Conservation (phyloP, 805 yeast species). For the Saccharomycopsis sp. region DNA sequence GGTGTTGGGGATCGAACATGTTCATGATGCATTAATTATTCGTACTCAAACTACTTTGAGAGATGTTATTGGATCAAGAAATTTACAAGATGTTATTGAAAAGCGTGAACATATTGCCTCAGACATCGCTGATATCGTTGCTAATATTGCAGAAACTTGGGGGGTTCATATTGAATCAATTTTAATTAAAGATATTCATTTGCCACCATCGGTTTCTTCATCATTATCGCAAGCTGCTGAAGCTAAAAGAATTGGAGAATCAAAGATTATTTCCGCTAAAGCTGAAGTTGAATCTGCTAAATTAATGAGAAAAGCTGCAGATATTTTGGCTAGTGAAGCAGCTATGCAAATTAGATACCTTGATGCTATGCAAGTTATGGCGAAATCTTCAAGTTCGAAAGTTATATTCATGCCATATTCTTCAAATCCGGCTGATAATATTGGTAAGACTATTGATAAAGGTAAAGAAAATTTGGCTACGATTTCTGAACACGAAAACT, state of each 20-base stretch:
- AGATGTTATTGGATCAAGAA: slow-evolving; percentile 62
- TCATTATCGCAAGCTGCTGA: slow-evolving; percentile 70
- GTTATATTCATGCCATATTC: slow-evolving; percentile 67
- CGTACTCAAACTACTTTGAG: slow-evolving; percentile 68
- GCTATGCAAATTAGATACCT: slow-evolving; percentile 75
- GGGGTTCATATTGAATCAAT: slow-evolving; percentile 64
- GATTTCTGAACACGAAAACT: too few relatives aligned
- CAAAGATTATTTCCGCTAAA: slow-evolving; percentile 65
- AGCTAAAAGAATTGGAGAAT: slow-evolving; percentile 68
- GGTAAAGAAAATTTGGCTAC: slow-evolving; percentile 1
- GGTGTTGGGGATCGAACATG: slow-evolving; percentile 46
- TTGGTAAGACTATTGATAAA: neutral
- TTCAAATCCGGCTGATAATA: slow-evolving; percentile 7
- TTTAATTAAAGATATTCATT: slow-evolving; percentile 56
- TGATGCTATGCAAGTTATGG: slow-evolving; percentile 76
- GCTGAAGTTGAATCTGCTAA: slow-evolving; percentile 74
- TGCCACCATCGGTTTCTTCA: slow-evolving; percentile 48
- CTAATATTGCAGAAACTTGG: slow-evolving; percentile 60
- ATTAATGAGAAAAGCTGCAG: slow-evolving; percentile 73
- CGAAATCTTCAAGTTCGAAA: slow-evolving; percentile 51
- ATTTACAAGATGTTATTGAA: slow-evolving; percentile 65
- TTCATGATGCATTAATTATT: slow-evolving; percentile 51
- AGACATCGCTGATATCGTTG: slow-evolving; percentile 52
- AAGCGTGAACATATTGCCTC: slow-evolving; percentile 66
- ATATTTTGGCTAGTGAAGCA: slow-evolving; percentile 63